Evolutionary conservation across 352 stramenopile species (phyloP), one percentile per base, ranked within the genome.

Genomic region (Saprolegnia diclina): DNA sequence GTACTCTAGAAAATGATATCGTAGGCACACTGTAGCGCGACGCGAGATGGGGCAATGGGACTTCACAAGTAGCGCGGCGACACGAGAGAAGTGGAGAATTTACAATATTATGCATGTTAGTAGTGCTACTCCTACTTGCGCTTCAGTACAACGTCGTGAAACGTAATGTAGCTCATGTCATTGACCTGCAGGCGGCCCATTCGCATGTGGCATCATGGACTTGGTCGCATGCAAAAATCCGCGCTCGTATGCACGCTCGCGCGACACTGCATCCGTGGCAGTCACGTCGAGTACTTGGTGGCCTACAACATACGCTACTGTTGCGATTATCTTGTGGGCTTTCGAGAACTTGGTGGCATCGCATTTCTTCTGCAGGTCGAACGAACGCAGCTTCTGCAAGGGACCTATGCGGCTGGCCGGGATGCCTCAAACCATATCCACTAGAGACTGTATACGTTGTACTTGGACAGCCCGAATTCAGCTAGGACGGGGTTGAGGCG

Each of bases 341-440:
- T 45, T 45, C 42, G 18, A 48, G 29, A 35, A 7, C 42, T 48
- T 48, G 42, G 42, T 7, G 10, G 42, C 42, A 48, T 48, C 42
- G 42, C 42, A 48, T 48, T 48, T 48, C 42, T 48, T 48, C 42
- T 48, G 42, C 42, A 48, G 42, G 42, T 48, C 42, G 42, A 48
- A 48, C 7, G 42, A 48, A 48, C 42, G 42, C 42, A 48, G 42
- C 42, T 48, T 48, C 42, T 7, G 42, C 42, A 10, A 48, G 42
- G 42, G 42, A 48, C 42, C 42, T 4, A 48, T 48, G 42, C 42
- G 42, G 42, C 42, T 48, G 42, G 3, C 42, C 42, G 42, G 3
- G 42, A 48, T 48, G 42, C 42, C 10, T 48, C 42, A 48, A 48
- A 48, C 42, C 42, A 48, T 7, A 48, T 4, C 3, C 42, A 48